Base-by-base conservation (phyloP, 257 asterid species). In the Plantago elongata region DNA sequence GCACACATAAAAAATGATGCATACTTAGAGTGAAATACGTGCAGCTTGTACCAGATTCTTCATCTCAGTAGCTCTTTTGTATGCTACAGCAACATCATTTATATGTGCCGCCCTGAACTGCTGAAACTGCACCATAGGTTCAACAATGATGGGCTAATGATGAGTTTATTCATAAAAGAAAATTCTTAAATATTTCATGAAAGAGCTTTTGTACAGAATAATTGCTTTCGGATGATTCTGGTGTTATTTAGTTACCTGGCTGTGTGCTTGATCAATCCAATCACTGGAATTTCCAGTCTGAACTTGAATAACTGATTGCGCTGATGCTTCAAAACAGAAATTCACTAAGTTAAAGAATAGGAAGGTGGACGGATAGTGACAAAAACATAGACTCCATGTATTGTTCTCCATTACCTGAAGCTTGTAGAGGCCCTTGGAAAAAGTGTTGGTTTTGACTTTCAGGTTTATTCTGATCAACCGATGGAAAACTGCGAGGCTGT, bases 201-300 rank as follows among this genome's bases (percentile, higher is more conserved):
- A 51, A 22, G 11, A 11, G 57, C 13, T 51, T 11, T 51, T 5
- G 11, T 2, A 30, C 56, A 51, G 37, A 15, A n/a, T 18, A 12
- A 27, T 9, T 11, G 27, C 27, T 11, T 12, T 9, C 29, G 22
- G 44, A 16, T 59, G 54, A 68, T 60, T 34, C 17, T 43, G 42
- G 14, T 7, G 15, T 38, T 40, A 52, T 4, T 30, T 22, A 17
- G 9, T 67, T 66, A 76, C 81, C 75, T 68, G 66, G 15, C 61
- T 57, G 68, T 57, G 57, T 46, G 70, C 69, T 51, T 18, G 46
- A 43, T 64, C 66, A 52, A 76, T 60, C 84, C 84, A 79, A n/a
- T 67, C 75, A 6, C n/a, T 13, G 27, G 77, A 61, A 67, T 54
- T 73, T 11, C 52, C 15, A 69, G 54, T 22, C 13, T 61, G 66